Conservation (phyloP, 2,329 filamentous ascomycete species). For the Stromatinia cepivora region DNA sequence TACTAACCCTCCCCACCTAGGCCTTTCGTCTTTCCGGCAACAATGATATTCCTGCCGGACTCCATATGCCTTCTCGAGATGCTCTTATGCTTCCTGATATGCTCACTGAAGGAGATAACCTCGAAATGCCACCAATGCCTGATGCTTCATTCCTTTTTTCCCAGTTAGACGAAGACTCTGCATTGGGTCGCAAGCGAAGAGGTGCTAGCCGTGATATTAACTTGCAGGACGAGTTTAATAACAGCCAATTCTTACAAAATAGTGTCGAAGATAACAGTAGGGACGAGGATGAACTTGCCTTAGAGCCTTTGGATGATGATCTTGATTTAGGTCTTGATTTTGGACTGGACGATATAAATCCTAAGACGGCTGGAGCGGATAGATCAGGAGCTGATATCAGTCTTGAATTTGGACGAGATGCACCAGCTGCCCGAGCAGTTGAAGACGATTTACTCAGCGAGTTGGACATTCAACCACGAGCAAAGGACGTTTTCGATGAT, state of each 20-base stretch:
- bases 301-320: conserved; percentile 61
- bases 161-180: conserved; percentile 64
- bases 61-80: conserved; percentile 79
- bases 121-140: conserved; percentile 76
- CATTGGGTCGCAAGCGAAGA: conserved; percentile 57
- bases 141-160: conserved; percentile 84
- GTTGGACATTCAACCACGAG: conserved; percentile 56
- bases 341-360: conserved; percentile 44
- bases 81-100: conserved; percentile 87
- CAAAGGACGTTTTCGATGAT: conserved; percentile 54
- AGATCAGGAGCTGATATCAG: conserved; percentile 52
- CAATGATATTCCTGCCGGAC: conserved; percentile 86
- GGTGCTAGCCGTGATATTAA: conserved; percentile 65
- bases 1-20: conserved; percentile 52
- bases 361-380: conserved; percentile 32
- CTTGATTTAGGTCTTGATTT: conserved; percentile 75
- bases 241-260: conserved; percentile 79
- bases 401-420: conserved; percentile 89
- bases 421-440: conserved; percentile 63
- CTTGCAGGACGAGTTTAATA: conserved; percentile 66
- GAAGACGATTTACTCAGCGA: conserved; percentile 70
- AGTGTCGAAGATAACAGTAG: conserved; percentile 48
- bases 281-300: conserved; percentile 57
- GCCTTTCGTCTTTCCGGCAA: conserved; percentile 93
- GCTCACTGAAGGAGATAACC: conserved; percentile 86